These are phyloP conservation scores for Aureobasidium sp. DNA, from an alignment of 2,329 filamentous ascomycete species.

Conservation along the genomic window DNA sequence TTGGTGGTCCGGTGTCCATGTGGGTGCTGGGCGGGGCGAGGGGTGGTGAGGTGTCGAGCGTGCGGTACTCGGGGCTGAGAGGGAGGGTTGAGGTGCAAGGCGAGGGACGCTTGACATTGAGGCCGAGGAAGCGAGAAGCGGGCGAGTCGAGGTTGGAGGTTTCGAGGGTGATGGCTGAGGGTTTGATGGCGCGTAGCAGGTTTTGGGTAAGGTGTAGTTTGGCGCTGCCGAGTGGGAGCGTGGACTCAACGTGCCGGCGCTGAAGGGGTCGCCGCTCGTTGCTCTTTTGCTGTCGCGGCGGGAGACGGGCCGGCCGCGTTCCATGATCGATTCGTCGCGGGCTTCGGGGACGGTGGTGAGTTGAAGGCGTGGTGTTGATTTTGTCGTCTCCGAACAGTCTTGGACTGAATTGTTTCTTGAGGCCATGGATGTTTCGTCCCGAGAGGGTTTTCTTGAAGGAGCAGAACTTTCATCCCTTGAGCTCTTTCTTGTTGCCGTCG, in stretches of 20 bases:
- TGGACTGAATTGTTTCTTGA: background rate
- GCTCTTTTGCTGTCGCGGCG: constrained; percentile 6
- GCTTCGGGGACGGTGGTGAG: background rate
- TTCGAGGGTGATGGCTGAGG: background rate
- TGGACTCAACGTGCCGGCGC: background rate
- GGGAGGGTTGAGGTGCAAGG: background rate
- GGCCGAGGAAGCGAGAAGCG: background rate
- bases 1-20: background rate
- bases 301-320: background rate
- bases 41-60: background rate
- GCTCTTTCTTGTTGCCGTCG: background rate
- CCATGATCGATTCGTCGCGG: constrained; percentile 7
- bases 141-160: background rate
- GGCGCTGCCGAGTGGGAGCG: background rate
- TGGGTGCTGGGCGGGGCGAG: background rate
- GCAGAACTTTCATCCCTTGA: background rate
- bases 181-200: background rate
- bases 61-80: background rate
- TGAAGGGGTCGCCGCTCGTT: background rate
- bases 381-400: background rate
- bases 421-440: background rate
- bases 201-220: constrained; percentile 1
- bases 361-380: background rate
- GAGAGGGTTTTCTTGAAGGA: background rate
- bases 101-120: background rate